phyloP scores from a whole-genome alignment of 2,329 filamentous ascomycete genomes.

The Aotearoamyces nothofagi region DNA sequence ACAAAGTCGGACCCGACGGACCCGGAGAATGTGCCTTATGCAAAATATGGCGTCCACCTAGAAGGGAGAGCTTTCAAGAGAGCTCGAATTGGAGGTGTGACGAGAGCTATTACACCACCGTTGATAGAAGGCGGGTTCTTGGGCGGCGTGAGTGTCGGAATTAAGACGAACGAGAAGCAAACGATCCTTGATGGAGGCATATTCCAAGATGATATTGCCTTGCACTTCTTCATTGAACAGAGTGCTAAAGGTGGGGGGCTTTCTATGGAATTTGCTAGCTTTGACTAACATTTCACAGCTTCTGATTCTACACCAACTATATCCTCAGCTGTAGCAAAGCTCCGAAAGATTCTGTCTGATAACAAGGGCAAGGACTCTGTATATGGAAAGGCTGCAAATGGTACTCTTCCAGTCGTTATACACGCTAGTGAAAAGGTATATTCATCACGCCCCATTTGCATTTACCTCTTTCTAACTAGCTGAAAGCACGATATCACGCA shows the following conservation, averaged over 20 bases:
- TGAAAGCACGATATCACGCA: conserved; percentile 27
- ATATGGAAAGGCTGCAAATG: conserved; percentile 23
- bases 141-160: conserved; percentile 26
- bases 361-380: conserved; percentile 21
- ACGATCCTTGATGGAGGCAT: conserved; percentile 25
- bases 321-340: conserved; percentile 16
- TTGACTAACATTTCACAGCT: conserved; percentile 8
- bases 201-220: conserved; percentile 25
- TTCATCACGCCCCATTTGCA: no score
- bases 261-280: conserved; percentile 10
- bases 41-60: conserved; percentile 25
- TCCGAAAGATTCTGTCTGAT: conserved; percentile 22
- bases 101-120: conserved; percentile 26
- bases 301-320: conserved; percentile 16
- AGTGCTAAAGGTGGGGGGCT: conserved; percentile 18
- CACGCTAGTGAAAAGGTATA: conserved; percentile 23
- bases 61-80: conserved; percentile 25
- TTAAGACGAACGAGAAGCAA: conserved; percentile 23
- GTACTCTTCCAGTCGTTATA: conserved; percentile 24
- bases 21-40: conserved; percentile 20
- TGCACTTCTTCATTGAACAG: conserved; percentile 26
- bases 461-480: no score
- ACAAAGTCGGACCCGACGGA: conserved; percentile 13
- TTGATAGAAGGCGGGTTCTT: conserved; percentile 18
- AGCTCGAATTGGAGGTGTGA: conserved; percentile 28